These are phyloP conservation scores for Alternaria arbusti DNA, from an alignment of 2,329 filamentous ascomycete genomes.

Conservation along the genomic window DNA sequence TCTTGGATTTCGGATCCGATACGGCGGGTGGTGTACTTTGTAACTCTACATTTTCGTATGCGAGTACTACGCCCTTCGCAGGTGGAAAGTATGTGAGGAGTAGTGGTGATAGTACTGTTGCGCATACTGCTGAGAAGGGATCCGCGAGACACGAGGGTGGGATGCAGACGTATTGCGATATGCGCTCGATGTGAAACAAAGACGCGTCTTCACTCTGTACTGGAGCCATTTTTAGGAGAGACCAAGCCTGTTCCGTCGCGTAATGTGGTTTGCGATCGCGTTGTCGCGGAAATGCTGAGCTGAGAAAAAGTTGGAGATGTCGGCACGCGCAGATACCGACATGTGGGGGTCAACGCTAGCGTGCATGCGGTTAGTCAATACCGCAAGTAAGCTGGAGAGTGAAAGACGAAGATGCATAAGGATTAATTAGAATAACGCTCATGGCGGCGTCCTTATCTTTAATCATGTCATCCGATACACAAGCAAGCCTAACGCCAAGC, in stretches of 20 bases:
- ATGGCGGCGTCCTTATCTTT: neutral
- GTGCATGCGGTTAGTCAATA: constrained; percentile 1
- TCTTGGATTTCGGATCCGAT: neutral
- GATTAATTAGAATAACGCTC: neutral
- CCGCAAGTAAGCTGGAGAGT: neutral
- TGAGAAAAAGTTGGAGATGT: constrained; percentile 40
- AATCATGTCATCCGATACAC: neutral
- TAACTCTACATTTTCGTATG: constrained; percentile 72
- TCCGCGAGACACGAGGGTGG: constrained; percentile 73
- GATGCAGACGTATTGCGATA: constrained; percentile 80
- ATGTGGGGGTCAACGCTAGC: constrained; percentile 21
- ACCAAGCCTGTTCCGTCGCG: neutral
- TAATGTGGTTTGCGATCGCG: constrained; percentile 23
- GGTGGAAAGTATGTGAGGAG: constrained; percentile 78
- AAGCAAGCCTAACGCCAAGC: neutral
- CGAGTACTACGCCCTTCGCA: constrained; percentile 75
- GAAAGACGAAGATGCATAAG: neutral
- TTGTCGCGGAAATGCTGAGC: constrained; percentile 13
- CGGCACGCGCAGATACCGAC: constrained; percentile 21
- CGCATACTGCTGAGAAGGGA: constrained; percentile 72
- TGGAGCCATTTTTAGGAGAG: constrained; percentile 33
- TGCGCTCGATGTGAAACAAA: constrained; percentile 77
- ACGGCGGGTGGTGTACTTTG: constrained; percentile 59
- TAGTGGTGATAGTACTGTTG: constrained; percentile 76
- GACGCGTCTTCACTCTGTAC: constrained; percentile 20